These are phyloP conservation scores for Hemerocallis citrina DNA, from an alignment of 106 monocot species.

Conservation along the genomic window DNA sequence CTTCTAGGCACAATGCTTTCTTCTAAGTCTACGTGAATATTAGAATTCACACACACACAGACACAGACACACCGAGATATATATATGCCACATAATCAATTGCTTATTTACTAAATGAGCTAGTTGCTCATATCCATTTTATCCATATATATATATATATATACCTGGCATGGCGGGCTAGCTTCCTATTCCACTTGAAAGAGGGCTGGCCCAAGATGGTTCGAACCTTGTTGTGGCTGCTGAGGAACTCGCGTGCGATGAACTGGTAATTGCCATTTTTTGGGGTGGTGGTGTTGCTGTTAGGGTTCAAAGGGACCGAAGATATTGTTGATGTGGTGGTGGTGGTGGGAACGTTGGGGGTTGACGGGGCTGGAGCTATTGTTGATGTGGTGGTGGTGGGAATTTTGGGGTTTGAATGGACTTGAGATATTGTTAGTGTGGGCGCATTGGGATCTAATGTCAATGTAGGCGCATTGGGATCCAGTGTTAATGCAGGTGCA, in stretches of 20 bases:
- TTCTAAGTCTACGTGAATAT: no score
- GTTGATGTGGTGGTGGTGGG: neutral
- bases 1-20: no score
- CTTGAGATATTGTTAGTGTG: neutral
- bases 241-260: slow-evolving; percentile 20
- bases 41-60: no score
- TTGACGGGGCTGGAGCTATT: neutral
- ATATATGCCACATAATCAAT: no score
- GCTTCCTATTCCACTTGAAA: slow-evolving; percentile 15
- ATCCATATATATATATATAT: no score
- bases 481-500: no score
- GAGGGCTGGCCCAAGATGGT: neutral
- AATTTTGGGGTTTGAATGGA: neutral
- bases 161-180: slow-evolving; percentile 22
- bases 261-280: neutral
- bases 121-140: no score
- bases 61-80: no score
- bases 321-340: neutral
- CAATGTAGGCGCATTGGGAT: no score
- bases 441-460: no score
- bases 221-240: slow-evolving; percentile 24
- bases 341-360: neutral
- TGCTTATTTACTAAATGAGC: no score
- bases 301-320: neutral
- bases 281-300: neutral